phyloP scores from a whole-genome alignment of 2,329 filamentous ascomycete species.

The Pestalotiopsis sp. region DNA sequence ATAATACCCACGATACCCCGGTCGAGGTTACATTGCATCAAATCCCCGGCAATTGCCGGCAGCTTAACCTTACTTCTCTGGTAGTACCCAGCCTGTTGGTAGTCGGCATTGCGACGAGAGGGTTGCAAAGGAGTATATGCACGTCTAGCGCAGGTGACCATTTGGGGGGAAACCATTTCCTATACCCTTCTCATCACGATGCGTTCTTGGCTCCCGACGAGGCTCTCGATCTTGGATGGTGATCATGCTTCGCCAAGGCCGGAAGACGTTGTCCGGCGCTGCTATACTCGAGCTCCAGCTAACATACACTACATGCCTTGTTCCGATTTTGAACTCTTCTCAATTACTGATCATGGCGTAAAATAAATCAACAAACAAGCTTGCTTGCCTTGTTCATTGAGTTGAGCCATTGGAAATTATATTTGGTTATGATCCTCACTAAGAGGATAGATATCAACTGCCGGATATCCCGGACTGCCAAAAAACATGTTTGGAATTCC shows the following conservation, averaged over 20 bases:
- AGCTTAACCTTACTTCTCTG: background rate
- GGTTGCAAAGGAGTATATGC: background rate
- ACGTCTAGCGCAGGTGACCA: background rate
- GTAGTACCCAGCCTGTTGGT: background rate
- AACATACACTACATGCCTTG: too few species aligned
- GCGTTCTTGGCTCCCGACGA: background rate
- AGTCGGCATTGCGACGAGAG: background rate
- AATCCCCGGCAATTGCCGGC: background rate
- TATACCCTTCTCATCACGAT: background rate
- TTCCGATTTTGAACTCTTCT: too few species aligned
- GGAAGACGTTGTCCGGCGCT: background rate
- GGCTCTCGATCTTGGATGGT: background rate
- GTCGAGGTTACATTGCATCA: background rate
- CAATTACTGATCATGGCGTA: too few species aligned
- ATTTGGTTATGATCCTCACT: too few species aligned
- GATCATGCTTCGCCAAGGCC: background rate
- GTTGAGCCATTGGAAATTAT: too few species aligned
- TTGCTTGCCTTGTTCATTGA: too few species aligned
- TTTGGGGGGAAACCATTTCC: background rate
- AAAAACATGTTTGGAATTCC: too few species aligned
- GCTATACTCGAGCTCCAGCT: too few species aligned
- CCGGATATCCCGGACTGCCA: too few species aligned
- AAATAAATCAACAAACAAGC: too few species aligned
- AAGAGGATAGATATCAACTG: too few species aligned
- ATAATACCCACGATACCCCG: background rate